Evolutionary conservation across 2,329 filamentous ascomycete genomes (phyloP).

Genomic region (Pseudomassariella vexata): DNA sequence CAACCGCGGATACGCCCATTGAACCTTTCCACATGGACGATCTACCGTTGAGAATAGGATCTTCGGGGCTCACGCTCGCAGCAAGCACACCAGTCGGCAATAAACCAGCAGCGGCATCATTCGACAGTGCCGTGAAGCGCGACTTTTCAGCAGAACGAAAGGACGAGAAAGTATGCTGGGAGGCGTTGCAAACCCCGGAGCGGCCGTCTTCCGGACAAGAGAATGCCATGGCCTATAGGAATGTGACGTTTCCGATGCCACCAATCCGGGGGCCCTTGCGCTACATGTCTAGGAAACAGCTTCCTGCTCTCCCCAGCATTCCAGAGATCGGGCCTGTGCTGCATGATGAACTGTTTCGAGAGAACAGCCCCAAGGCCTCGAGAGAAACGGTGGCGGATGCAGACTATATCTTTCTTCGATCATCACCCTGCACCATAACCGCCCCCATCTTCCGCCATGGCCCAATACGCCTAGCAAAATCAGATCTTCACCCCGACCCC

Average conservation of each 20-base stretch:
- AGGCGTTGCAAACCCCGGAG: slow-evolving; percentile 1
- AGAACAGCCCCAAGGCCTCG: slow-evolving; percentile 8
- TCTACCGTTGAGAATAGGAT: slow-evolving; percentile 35
- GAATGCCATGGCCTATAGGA: slow-evolving; percentile 10
- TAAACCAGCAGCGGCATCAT: slow-evolving; percentile 16
- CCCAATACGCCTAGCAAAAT: slow-evolving; percentile 44
- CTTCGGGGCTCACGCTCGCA: slow-evolving; percentile 26
- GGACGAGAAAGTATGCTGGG: not conserved
- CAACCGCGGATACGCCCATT: slow-evolving; percentile 33
- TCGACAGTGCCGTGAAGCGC: slow-evolving; percentile 14
- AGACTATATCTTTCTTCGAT: slow-evolving; percentile 41
- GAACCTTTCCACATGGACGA: slow-evolving; percentile 47
- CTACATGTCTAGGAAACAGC: slow-evolving; percentile 15
- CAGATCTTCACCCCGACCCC: slow-evolving; percentile 31
- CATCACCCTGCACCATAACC: slow-evolving; percentile 42
- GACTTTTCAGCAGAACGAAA: slow-evolving; percentile 17
- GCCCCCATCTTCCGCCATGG: slow-evolving; percentile 49
- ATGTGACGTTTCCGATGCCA: slow-evolving; percentile 21
- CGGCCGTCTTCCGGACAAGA: slow-evolving; percentile 2
- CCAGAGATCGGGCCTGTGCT: slow-evolving; percentile 16
- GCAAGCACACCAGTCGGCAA: slow-evolving; percentile 22
- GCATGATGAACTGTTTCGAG: slow-evolving; percentile 12
- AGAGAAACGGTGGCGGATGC: slow-evolving; percentile 26
- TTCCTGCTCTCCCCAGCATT: slow-evolving; percentile 20
- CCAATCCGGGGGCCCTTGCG: slow-evolving; percentile 23